Base-by-base conservation (phyloP, 306 rosid genomes). In the Pueraria montana region DNA sequence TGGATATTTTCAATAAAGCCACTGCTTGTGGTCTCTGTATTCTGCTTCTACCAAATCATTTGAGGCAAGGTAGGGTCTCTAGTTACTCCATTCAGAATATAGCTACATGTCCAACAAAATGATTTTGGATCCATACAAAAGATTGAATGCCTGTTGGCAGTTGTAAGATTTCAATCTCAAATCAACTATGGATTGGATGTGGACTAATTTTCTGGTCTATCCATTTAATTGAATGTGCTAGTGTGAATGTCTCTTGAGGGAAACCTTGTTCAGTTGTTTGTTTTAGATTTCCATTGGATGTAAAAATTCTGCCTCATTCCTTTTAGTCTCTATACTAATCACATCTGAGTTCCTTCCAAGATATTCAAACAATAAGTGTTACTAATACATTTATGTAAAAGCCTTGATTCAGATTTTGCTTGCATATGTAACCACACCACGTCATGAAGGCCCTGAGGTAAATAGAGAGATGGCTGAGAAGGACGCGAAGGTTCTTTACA, bases 381-480 rank as follows among this genome's bases (percentile, higher is more conserved):
- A 69, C 80, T 75, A 16, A 76, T 17, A 32, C 45, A 56, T 30
- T 50, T 48, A 49, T 84, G 38, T 46, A 11, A 67, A 81, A 26
- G 14, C 1, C 36, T 58, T 46, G 78, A 32, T 85, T 62, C 76
- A 92, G 97, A 83, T 94, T 67, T 81, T 95, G 90, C 92, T 93
- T 69, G 89, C 90, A 50, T 91, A 89, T 81, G 48, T 89, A 70
- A 76, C 81, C 69, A 83, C 77, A 50, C 92, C 85, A 0, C 96
- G 94, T 16, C 82, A 86, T 53, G 97, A 94, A 87, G 97, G 92
- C 68, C 96, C 85, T 5, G 96, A 90, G 86, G 88, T 89, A 40
- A 86, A 90, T 83, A 76, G 78, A 64, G 86, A 61, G 26, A 62
- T 89, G 52, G 90, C 83, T 66, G 86, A 76, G 74, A 73, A 50